These are phyloP conservation scores for Diatrype stigma DNA, from an alignment of 2,329 filamentous ascomycete species.

Conservation along the genomic window DNA sequence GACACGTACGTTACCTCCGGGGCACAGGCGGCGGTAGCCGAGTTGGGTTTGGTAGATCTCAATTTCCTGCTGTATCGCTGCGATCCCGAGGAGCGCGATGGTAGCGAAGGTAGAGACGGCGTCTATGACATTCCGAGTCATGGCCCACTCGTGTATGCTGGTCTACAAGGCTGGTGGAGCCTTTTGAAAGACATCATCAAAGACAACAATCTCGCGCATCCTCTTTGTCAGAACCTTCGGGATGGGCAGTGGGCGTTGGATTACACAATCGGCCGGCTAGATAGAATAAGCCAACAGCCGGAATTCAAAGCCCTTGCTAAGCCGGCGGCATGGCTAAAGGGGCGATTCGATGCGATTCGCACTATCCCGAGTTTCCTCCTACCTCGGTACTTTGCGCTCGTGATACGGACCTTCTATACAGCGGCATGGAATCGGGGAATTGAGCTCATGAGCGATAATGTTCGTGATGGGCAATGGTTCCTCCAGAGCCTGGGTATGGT, in stretches of 20 bases:
- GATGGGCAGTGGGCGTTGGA: constrained; percentile 91
- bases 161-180: constrained; percentile 99
- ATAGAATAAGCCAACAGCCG: constrained; percentile 62
- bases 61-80: constrained; percentile 91
- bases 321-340: constrained; percentile 73
- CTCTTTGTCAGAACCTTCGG: constrained; percentile 87
- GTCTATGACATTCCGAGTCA: constrained; percentile 81
- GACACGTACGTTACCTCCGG: constrained; percentile 84
- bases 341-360: constrained; percentile 82
- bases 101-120: constrained; percentile 76
- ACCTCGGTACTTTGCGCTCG: constrained; percentile 87
- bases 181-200: constrained; percentile 77
- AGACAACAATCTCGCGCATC: constrained; percentile 88
- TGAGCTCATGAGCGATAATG: constrained; percentile 71
- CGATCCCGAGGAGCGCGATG: constrained; percentile 80
- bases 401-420: constrained; percentile 81
- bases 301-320: constrained; percentile 59
- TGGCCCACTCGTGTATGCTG: constrained; percentile 86
- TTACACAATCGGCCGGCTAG: constrained; percentile 75
- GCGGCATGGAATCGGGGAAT: constrained; percentile 77
- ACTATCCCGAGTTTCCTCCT: constrained; percentile 83
- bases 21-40: constrained; percentile 71
- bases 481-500: constrained; percentile 85
- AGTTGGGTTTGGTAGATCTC: constrained; percentile 73
- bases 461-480: constrained; percentile 82